These are phyloP conservation scores for Fusarium sp. DNA, from an alignment of 2,329 filamentous ascomycete genomes.

Conservation along the genomic window DNA sequence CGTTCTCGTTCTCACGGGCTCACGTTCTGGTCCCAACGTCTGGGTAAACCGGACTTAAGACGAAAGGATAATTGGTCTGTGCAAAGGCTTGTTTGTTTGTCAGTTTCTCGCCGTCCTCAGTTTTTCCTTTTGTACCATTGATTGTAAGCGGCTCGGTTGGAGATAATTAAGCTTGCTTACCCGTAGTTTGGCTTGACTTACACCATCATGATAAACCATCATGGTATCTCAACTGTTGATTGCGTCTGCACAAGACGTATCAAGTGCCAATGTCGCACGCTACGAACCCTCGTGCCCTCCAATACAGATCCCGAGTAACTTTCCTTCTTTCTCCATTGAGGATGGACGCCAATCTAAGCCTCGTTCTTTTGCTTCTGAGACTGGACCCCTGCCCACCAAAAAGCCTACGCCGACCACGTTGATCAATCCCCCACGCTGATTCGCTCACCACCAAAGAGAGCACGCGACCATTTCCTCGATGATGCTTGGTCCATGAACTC, in stretches of 20 bases:
- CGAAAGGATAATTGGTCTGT: constrained; percentile 32
- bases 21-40: constrained; percentile 14
- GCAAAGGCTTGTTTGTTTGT: constrained; percentile 19
- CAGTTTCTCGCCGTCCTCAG: not conserved
- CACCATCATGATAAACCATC: constrained; percentile 16
- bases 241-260: constrained; percentile 8
- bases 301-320: constrained; percentile 14
- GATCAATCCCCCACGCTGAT: constrained; percentile 53
- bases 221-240: constrained; percentile 22
- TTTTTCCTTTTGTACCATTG: constrained; percentile 5
- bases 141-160: not conserved
- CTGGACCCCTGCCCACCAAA: constrained; percentile 44
- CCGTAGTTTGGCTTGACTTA: constrained; percentile 21
- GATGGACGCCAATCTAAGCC: constrained; percentile 43
- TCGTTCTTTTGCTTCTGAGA: constrained; percentile 40
- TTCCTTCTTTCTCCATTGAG: constrained; percentile 27
- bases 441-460: constrained; percentile 53
- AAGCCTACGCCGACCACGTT: constrained; percentile 54
- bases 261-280: constrained; percentile 26
- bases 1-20: constrained; percentile 15
- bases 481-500: constrained; percentile 59
- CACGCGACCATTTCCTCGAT: constrained; percentile 62
- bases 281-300: constrained; percentile 31
- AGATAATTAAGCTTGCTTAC: constrained; percentile 18
- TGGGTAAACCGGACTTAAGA: constrained; percentile 1